Evolutionary conservation across 2,329 filamentous ascomycete genomes (phyloP).

Genomic region (Coniochaeta prunicola): DNA sequence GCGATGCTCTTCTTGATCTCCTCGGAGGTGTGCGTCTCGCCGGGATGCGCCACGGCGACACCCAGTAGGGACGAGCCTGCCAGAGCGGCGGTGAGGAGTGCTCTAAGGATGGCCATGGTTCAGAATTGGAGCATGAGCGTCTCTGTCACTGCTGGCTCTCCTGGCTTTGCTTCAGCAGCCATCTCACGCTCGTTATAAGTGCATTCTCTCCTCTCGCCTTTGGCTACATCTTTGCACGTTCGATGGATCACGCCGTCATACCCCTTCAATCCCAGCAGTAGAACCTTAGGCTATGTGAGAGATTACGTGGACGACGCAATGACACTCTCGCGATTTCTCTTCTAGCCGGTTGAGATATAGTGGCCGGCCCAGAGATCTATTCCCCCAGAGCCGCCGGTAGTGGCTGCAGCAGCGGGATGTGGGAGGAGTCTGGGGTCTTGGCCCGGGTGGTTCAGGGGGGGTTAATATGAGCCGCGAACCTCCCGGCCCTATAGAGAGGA

Average conservation of each 20-base stretch:
- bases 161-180: neutral
- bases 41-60: neutral
- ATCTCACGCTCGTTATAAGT: neutral
- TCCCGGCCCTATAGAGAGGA: neutral
- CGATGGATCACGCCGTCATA: too few relatives aligned
- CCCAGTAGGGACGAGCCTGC: neutral
- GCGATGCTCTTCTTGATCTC: slow-evolving; percentile 2
- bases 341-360: neutral
- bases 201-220: neutral
- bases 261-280: neutral
- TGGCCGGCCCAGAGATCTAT: neutral
- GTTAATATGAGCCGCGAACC: neutral
- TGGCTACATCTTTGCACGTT: too few relatives aligned
- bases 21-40: neutral
- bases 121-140: neutral
- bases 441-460: too few relatives aligned
- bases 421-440: neutral
- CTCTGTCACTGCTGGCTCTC: neutral
- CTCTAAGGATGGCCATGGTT: neutral
- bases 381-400: neutral
- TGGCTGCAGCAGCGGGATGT: neutral
- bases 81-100: neutral
- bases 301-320: neutral
- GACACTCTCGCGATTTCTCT: neutral
- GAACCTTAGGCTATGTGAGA: neutral